These are phyloP conservation scores for Pythium oligandrum DNA, from an alignment of 352 stramenopile species.

Conservation along the genomic window DNA sequence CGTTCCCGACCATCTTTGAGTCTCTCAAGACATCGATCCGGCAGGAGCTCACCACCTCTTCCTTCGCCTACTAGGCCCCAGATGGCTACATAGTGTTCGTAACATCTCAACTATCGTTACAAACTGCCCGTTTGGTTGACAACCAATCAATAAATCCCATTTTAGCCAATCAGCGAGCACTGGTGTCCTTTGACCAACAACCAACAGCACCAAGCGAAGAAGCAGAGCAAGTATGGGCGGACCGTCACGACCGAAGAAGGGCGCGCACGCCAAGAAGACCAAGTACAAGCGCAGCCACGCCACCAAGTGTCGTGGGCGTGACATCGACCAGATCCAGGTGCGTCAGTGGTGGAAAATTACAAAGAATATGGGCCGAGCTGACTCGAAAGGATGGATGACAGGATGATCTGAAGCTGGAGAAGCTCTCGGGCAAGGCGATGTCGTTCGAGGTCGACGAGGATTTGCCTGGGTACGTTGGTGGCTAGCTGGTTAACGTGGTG, in stretches of 20 bases:
- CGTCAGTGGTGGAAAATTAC: not conserved
- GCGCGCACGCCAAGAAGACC: constrained; percentile 81
- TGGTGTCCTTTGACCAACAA: constrained; percentile 13
- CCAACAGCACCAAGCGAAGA: constrained; percentile 19
- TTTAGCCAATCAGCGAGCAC: constrained; percentile 18
- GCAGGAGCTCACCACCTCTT: constrained; percentile 41
- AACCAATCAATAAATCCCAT: constrained; percentile 21
- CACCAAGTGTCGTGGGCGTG: constrained; percentile 74
- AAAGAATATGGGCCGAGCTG: not conserved
- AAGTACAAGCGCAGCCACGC: constrained; percentile 81
- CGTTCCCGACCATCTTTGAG: constrained; percentile 80
- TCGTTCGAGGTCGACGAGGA: constrained; percentile 80
- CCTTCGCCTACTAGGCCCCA: constrained; percentile 55
- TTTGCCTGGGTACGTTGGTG: constrained; percentile 53
- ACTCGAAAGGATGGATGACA: constrained; percentile 5
- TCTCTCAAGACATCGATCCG: constrained; percentile 70
- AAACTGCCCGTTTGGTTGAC: constrained; percentile 11
- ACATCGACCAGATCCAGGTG: constrained; percentile 86
- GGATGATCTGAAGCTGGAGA: constrained; percentile 74
- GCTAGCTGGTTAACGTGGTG: too few relatives aligned
- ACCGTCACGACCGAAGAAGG: constrained; percentile 53
- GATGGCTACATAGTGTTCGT: constrained; percentile 23
- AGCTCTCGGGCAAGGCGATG: constrained; percentile 48
- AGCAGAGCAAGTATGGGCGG: constrained; percentile 19
- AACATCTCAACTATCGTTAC: constrained; percentile 8